Percentiles rank a stretch among this genome's conserved stretches.
Conservation (phyloP, 23 red algal genomes). For the Pyropia haitanensis region DNA sequence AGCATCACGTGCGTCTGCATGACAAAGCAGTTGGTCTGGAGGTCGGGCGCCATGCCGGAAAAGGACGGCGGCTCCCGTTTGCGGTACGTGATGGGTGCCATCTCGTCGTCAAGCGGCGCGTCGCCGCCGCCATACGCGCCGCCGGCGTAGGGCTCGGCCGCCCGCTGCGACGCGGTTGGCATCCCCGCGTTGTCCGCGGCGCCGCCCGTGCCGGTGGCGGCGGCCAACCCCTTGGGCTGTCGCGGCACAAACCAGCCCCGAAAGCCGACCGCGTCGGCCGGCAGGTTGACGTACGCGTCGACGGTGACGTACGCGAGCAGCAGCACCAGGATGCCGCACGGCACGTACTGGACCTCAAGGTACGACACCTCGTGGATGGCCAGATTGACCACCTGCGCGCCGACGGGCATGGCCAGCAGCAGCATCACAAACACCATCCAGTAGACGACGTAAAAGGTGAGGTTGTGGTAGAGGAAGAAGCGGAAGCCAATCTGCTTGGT, state of each 20-base stretch:
- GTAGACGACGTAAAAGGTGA: slow-evolving; percentile 63
- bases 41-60: slow-evolving; percentile 34
- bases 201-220: too few relatives aligned
- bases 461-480: slow-evolving; percentile 67
- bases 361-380: slow-evolving; percentile 39
- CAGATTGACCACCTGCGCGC: slow-evolving; percentile 37
- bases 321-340: slow-evolving; percentile 36
- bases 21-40: slow-evolving; percentile 59
- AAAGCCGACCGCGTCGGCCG: slow-evolving; percentile 45
- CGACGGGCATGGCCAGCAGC: slow-evolving; percentile 28
- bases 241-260: slow-evolving; percentile 44
- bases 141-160: background rate
- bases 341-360: slow-evolving; percentile 54
- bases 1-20: slow-evolving; percentile 73
- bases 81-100: slow-evolving; percentile 79
- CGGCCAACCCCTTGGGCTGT: slow-evolving; percentile 9
- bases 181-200: too few relatives aligned
- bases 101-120: slow-evolving; percentile 2
- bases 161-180: background rate
- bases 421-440: slow-evolving; percentile 49
- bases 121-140: background rate
- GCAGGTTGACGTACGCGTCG: slow-evolving; percentile 52
- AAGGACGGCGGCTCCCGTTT: slow-evolving; percentile 55
- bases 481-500: slow-evolving; percentile 77
- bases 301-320: slow-evolving; percentile 48